phyloP scores from a whole-genome alignment of 192 early-diverging fungal genomes.

The Funneliformis mosseae region DNA sequence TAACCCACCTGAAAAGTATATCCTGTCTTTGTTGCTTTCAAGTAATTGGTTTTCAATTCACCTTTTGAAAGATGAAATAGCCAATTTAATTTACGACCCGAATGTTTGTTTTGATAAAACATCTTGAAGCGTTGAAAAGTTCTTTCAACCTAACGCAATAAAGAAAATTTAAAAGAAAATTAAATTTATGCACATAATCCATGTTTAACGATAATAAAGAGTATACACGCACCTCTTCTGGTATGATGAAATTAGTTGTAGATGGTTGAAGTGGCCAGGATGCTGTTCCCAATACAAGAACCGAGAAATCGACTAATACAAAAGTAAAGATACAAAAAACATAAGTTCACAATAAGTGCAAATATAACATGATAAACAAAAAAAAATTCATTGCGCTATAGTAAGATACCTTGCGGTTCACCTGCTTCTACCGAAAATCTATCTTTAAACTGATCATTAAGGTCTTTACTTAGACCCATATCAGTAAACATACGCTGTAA shows the following conservation, averaged over 20 bases:
- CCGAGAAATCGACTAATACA: constrained; percentile 70
- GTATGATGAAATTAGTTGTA: constrained; percentile 80
- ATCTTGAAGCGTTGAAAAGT: constrained; percentile 82
- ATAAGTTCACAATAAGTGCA: not conserved
- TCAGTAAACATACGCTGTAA: constrained; percentile 97
- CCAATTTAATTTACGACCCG: constrained; percentile 92
- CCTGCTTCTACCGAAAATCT: constrained; percentile 20
- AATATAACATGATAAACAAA: not conserved
- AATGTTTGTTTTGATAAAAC: constrained; percentile 89
- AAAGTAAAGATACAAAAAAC: not conserved
- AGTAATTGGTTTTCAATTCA: constrained; percentile 90
- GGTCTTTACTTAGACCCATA: constrained; percentile 86
- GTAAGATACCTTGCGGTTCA: constrained; percentile 1
- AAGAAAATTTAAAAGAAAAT: not conserved
- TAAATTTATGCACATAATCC: not conserved
- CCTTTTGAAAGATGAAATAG: constrained; percentile 89
- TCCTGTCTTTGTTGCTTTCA: constrained; percentile 71
- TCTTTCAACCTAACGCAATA: constrained; percentile 64
- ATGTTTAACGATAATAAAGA: not conserved
- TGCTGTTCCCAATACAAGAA: constrained; percentile 84
- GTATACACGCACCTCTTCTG: constrained; percentile 65
- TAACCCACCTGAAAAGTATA: constrained; percentile 71
- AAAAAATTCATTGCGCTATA: not conserved
- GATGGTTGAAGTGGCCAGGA: constrained; percentile 89
- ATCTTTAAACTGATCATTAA: constrained; percentile 84